phyloP scores from a whole-genome alignment of 805 yeast genomes.

The Cyberlindnera euphorbiiphila region DNA sequence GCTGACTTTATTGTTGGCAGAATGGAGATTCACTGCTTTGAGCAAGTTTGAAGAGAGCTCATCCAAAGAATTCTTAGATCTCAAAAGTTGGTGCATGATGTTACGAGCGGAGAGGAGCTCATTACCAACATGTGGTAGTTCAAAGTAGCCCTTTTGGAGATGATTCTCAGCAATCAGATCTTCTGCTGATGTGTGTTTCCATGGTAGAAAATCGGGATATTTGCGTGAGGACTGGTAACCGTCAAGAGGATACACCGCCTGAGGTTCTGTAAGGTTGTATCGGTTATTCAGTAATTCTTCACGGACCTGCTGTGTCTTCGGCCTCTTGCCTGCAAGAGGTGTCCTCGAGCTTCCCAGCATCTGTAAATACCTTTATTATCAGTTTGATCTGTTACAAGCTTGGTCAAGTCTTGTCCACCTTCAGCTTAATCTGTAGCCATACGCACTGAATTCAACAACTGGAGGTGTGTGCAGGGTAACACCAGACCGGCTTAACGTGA shows the following conservation, averaged over 20 bases:
- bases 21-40: constrained; percentile 45
- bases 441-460: too few relatives aligned
- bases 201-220: constrained; percentile 71
- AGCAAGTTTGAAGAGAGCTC: constrained; percentile 46
- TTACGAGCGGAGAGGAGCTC: constrained; percentile 71
- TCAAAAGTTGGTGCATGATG: constrained; percentile 35
- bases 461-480: too few relatives aligned
- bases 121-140: constrained; percentile 56
- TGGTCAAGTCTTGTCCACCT: too few relatives aligned
- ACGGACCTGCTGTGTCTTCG: constrained; percentile 15
- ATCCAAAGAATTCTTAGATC: constrained; percentile 36
- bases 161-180: constrained; percentile 48
- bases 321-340: constrained; percentile 8
- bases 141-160: constrained; percentile 69
- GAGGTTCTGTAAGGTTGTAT: constrained; percentile 32
- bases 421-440: too few relatives aligned
- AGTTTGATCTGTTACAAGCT: too few relatives aligned
- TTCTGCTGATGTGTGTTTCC: constrained; percentile 59
- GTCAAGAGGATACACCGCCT: constrained; percentile 33
- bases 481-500: too few relatives aligned
- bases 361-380: too few relatives aligned
- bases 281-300: constrained; percentile 30
- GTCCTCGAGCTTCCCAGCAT: constrained; percentile 10
- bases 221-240: constrained; percentile 21
- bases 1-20: constrained; percentile 40